Conservation (phyloP, 1,284 basidiomycete species). For the Ustilago loliicola region DNA sequence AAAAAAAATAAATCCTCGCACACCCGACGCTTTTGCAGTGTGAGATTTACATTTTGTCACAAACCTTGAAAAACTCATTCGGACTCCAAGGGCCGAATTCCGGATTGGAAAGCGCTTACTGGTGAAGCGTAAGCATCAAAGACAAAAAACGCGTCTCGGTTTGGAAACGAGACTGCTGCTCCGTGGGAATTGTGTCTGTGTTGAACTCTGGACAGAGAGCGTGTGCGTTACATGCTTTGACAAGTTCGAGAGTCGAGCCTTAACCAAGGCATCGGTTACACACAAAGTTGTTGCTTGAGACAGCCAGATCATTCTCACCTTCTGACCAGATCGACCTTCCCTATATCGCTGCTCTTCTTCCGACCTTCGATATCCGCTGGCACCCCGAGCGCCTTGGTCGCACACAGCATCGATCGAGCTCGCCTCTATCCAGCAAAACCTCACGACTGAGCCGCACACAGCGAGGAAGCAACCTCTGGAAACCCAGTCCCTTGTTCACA, state of each 20-base stretch:
- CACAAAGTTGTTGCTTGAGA: not conserved
- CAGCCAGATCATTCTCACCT: not conserved
- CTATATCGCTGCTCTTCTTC: not conserved
- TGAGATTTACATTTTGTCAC: too few species aligned
- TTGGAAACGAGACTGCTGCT: not conserved
- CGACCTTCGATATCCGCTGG: not conserved
- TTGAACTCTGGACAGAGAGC: slow-evolving; percentile 4
- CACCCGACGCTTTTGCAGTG: not conserved
- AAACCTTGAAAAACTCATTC: too few species aligned
- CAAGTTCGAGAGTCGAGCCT: slow-evolving; percentile 1
- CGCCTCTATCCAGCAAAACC: not conserved
- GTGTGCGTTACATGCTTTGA: not conserved
- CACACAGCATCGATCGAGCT: not conserved
- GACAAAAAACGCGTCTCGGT: not conserved
- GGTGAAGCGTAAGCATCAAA: not conserved
- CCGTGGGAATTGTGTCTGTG: not conserved
- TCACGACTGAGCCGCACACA: too few species aligned
- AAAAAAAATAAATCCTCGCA: not conserved
- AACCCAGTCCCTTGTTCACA: not conserved
- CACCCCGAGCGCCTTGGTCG: not conserved
- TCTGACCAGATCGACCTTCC: not conserved
- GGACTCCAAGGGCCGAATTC: not conserved
- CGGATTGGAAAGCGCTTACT: slow-evolving; percentile 3
- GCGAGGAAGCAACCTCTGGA: not conserved
- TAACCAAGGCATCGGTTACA: not conserved